Conservation (phyloP, 345 rosid species). For the Brassica napus region Da-Ae NC_063435.1:3352501-3353000, state of each 20-base stretch:
- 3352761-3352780: conserved; percentile 24
- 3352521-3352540: neutral
- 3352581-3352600: conserved; percentile 36
- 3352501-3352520: conserved; percentile 38
- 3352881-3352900: neutral
- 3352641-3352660: too few species aligned
- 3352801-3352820: neutral
- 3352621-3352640: neutral
- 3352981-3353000: neutral
- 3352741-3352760: conserved; percentile 7
- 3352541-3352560: conserved; percentile 6
- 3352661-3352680: conserved; percentile 4
- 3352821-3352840: neutral
- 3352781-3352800: neutral
- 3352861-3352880: neutral
- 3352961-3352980: neutral
- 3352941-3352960: neutral
- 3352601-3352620: conserved; percentile 22
- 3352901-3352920: neutral
- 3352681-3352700: conserved; percentile 15
- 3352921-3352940: neutral
- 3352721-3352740: conserved; percentile 37
- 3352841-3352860: neutral
- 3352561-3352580: conserved; percentile 12
- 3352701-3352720: conserved; percentile 34